Evolutionary conservation across 495 filamentous ascomycete species (phyloP), one percentile per base, ranked within the genome.

Genomic region (Annulohypoxylon nitens): DNA sequence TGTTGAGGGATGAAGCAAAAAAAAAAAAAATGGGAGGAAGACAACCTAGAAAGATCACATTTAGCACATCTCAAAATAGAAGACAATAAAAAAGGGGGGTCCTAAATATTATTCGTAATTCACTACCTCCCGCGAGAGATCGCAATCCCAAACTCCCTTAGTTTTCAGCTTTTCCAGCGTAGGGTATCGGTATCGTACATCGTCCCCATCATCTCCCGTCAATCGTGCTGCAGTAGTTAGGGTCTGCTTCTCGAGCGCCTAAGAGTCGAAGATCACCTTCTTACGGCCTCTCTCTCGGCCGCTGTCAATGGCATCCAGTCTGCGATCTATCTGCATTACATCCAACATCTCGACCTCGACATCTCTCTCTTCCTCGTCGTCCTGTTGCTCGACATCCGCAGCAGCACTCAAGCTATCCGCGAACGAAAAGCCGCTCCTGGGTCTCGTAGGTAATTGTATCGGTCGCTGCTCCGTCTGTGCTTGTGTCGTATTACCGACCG

Each of bases 271-370:
- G 60, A 84, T 83, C 60, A 86, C 83, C 71, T 81, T 81, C 79
- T 85, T 85, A 34, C 81, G 80, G 26, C 83, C 82, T 62, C 80
- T 76, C 26, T 79, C 81, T 34, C 83, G 75, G 9, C 81, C 79
- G 34, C 69, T 74, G 64, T 87, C 84, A 79, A 87, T 74, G 50
- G 78, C 76, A 55, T 86, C 83, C 66, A 87, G 67, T 68, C 84
- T 86, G 45, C 83, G 81, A 55, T 88, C 87, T 74, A 88, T 88
- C 53, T 84, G 85, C 78, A 86, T 85, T 25, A 88, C 85, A 69
- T 86, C 85, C 75, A 88, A 80, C 79, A 86, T 80, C 70, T 86
- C 84, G 47, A 81, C 77, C 69, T 86, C 87, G 33, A 86, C 83
- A 57, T 88, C 83, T 8, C 86, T 78, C 9, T 80, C 81, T 36